Evolutionary conservation across 495 filamentous ascomycete genomes (phyloP), one percentile per base, ranked within the genome.

Genomic region (Podospora appendiculata): DNA sequence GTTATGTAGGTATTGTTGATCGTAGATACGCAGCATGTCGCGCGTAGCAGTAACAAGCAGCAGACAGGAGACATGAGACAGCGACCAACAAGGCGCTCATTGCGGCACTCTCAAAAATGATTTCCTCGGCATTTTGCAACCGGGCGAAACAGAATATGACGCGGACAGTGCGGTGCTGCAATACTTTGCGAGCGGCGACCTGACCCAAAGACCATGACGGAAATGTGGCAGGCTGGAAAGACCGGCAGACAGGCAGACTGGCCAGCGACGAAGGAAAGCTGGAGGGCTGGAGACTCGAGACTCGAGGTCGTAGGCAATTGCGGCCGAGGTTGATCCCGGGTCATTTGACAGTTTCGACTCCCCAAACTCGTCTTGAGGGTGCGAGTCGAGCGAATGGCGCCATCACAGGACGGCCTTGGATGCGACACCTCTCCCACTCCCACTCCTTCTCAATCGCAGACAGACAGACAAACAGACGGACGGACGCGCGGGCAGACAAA

Each of bases 361-460:
- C 14, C 16, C 32, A 19, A 5, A 38, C 13, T 32, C 12, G 45
- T 32, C 16, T 32, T 32, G 19, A 38, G 47, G 17, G n/a, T 16
- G 18, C 6, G n/a, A 32, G 17, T 36, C 18, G 8, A 36, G 49
- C n/a, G 42, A 52, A 50, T 44, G 35, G 36, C 48, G 41, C 53
- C 48, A 47, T 56, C 53, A 44, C 50, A 50, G 36, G 53, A 56
- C 17, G 25, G 25, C 5, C 25, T 25, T 25, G 25, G 25, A 25
- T 5, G 25, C 25, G 25, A 25, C 25, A 25, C 25, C 25, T 25
- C 25, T 2, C 25, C 25, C 25, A 25, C 25, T 25, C n/a, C n/a
- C n/a, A 5, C 25, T 25, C 25, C 25, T 25, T 5, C 25, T 25
- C 25, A 25, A 25, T 25, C 25, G 25, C 25, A 25, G 25, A 25